phyloP scores from a whole-genome alignment of 805 yeast genomes.

The Starmera dryadoides region DNA sequence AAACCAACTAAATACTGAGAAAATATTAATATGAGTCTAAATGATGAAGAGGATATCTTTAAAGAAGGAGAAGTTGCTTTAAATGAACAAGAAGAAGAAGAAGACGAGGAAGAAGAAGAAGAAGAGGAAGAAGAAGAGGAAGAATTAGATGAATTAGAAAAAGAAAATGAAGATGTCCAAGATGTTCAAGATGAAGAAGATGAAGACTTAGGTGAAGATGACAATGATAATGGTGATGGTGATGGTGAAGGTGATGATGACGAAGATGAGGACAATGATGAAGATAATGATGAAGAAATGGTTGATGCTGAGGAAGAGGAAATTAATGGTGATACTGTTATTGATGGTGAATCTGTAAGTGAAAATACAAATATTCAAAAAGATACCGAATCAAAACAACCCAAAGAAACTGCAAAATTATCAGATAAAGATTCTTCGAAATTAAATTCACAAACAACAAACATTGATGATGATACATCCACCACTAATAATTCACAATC shows the following conservation, averaged over 20 bases:
- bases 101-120: constrained; percentile 13
- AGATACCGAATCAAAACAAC: too few species aligned
- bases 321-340: neutral
- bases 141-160: constrained; percentile 7
- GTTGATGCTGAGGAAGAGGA: constrained; percentile 3
- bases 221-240: constrained; percentile 21
- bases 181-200: constrained; percentile 21
- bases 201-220: constrained; percentile 21
- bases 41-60: constrained; percentile 21
- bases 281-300: constrained; percentile 4
- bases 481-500: too few species aligned
- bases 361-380: constrained; percentile 10
- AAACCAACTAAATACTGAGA: too few species aligned
- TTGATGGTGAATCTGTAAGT: constrained; percentile 14
- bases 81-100: constrained; percentile 16
- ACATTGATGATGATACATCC: too few species aligned
- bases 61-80: constrained; percentile 15
- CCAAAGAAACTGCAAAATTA: constrained; percentile 3
- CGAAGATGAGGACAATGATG: constrained; percentile 8
- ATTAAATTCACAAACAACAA: constrained; percentile 14
- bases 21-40: constrained; percentile 13
- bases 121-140: constrained; percentile 13
- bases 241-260: constrained; percentile 16
- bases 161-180: constrained; percentile 11
- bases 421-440: too few species aligned